Evolutionary conservation across 371 early-diverging fungal genomes (phyloP).

Genomic region (Nosema granulosis): DNA sequence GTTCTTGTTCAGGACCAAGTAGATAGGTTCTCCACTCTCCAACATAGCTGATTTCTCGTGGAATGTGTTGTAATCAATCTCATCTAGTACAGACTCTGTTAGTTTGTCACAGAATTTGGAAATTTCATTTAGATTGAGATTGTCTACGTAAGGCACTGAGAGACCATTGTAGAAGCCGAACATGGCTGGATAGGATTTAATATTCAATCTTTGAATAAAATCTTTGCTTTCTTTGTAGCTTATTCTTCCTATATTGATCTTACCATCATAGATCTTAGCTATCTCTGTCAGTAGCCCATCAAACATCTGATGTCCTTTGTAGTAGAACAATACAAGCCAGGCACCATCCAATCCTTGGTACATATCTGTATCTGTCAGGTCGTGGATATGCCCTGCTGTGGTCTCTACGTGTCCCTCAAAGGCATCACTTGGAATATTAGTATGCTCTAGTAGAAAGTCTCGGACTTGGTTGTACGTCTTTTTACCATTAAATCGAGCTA

Average conservation of each 20-base stretch:
- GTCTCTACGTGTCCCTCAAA: slow-evolving; percentile 39
- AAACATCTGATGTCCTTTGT: slow-evolving; percentile 46
- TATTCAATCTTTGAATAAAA: slow-evolving; percentile 59
- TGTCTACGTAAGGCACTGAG: slow-evolving; percentile 56
- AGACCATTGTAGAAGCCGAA: slow-evolving; percentile 65
- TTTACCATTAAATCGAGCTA: slow-evolving; percentile 47
- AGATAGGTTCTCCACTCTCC: slow-evolving; percentile 63
- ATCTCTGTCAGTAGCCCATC: slow-evolving; percentile 53
- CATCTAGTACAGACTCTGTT: slow-evolving; percentile 62
- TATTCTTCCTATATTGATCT: slow-evolving; percentile 65
- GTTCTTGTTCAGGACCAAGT: slow-evolving; percentile 66
- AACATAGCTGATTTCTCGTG: slow-evolving; percentile 26
- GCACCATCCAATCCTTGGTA: slow-evolving; percentile 66
- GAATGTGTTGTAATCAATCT: slow-evolving; percentile 58
- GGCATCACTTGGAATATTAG: slow-evolving; percentile 36
- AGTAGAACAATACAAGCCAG: slow-evolving; percentile 67
- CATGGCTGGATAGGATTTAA: slow-evolving; percentile 64
- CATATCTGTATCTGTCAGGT: slow-evolving; percentile 62
- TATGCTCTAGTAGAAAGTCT: slow-evolving; percentile 43
- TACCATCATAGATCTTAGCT: slow-evolving; percentile 55
- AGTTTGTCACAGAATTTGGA: slow-evolving; percentile 59
- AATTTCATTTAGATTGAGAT: slow-evolving; percentile 28
- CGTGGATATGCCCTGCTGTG: slow-evolving; percentile 40
- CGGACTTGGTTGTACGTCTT: slow-evolving; percentile 40
- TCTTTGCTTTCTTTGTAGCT: slow-evolving; percentile 54